phyloP scores from a whole-genome alignment of 1,284 basidiomycete species.

The Blastosporella zonata region DNA sequence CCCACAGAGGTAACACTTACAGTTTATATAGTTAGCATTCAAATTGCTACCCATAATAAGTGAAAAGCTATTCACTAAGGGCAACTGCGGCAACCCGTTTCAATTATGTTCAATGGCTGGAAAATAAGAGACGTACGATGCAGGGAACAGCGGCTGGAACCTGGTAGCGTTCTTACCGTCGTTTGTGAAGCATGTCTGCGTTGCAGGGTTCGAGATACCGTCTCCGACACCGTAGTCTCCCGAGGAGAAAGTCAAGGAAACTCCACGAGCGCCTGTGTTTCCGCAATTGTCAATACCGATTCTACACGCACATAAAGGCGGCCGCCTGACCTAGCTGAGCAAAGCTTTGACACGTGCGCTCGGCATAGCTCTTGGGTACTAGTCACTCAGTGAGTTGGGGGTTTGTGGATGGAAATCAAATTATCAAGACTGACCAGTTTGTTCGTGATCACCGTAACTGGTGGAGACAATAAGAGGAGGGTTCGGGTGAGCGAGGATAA shows the following conservation, averaged over 20 bases:
- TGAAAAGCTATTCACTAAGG: slow-evolving; percentile 12
- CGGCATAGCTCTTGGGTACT: slow-evolving; percentile 64
- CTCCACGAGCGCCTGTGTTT: slow-evolving; percentile 54
- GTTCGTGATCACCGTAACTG: slow-evolving; percentile 69
- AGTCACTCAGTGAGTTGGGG: background rate
- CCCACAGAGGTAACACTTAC: slow-evolving; percentile 54
- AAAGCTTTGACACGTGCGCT: slow-evolving; percentile 60
- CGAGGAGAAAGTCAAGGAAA: slow-evolving; percentile 64
- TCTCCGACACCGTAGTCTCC: slow-evolving; percentile 74
- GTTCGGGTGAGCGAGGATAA: slow-evolving; percentile 37
- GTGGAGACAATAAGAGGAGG: slow-evolving; percentile 61
- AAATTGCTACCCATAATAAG: background rate
- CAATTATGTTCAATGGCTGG: slow-evolving; percentile 1
- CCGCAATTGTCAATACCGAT: background rate
- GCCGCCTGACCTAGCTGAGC: slow-evolving; percentile 63
- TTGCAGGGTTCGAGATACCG: slow-evolving; percentile 44
- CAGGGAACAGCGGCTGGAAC: slow-evolving; percentile 67
- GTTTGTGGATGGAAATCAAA: background rate
- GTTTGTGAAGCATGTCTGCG: slow-evolving; percentile 57
- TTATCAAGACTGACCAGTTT: slow-evolving; percentile 44
- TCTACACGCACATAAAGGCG: slow-evolving; percentile 25
- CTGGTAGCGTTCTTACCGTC: slow-evolving; percentile 48
- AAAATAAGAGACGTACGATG: slow-evolving; percentile 30
- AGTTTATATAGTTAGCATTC: background rate
- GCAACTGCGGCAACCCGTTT: slow-evolving; percentile 22